Percentiles rank a stretch among this genome's conserved stretches.
phyloP scores from a whole-genome alignment of 179 eudicot genomes.

The Amaranthus tricolor region DNA sequence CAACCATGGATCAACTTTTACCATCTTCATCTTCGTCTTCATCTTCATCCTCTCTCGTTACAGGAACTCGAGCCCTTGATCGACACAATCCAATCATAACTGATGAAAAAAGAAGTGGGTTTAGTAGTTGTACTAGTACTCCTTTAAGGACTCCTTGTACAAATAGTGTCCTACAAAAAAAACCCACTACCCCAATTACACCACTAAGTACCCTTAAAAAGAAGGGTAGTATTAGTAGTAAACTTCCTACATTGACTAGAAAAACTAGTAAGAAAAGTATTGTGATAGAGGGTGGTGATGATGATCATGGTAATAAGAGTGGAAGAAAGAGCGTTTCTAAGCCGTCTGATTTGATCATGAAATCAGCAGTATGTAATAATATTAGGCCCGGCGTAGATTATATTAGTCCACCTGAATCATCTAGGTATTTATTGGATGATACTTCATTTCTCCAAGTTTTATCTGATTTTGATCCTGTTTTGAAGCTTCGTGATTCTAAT shows the following conservation, averaged over 20 bases:
- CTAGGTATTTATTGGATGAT: constrained; percentile 55
- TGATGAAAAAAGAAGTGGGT: constrained; percentile 41
- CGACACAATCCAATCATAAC: constrained; percentile 77
- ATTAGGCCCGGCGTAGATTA: constrained; percentile 32
- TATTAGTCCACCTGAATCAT: constrained; percentile 53
- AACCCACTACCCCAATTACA: constrained; percentile 24
- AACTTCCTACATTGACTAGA: constrained; percentile 8
- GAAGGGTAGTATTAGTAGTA: constrained; percentile 3
- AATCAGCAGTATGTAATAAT: constrained; percentile 22
- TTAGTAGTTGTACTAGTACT: constrained; percentile 7
- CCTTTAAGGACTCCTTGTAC: constrained; percentile 27
- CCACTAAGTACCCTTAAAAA: constrained; percentile 24
- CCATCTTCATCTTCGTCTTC: constrained; percentile 34
- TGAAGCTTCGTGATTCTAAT: constrained; percentile 7
- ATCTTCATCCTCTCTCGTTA: constrained; percentile 31
- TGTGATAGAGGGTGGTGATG: not conserved
- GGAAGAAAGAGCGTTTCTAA: constrained; percentile 19
- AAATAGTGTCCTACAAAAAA: constrained; percentile 14
- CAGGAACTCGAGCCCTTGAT: constrained; percentile 61
- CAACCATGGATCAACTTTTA: constrained; percentile 38
- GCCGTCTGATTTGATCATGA: constrained; percentile 28
- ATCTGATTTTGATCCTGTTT: constrained; percentile 43
- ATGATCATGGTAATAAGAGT: not conserved
- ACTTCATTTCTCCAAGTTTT: constrained; percentile 30
- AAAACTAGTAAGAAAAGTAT: constrained; percentile 4